Evolutionary conservation across 805 yeast genomes (phyloP).

Genomic region (Yamadazyma scolyti): DNA sequence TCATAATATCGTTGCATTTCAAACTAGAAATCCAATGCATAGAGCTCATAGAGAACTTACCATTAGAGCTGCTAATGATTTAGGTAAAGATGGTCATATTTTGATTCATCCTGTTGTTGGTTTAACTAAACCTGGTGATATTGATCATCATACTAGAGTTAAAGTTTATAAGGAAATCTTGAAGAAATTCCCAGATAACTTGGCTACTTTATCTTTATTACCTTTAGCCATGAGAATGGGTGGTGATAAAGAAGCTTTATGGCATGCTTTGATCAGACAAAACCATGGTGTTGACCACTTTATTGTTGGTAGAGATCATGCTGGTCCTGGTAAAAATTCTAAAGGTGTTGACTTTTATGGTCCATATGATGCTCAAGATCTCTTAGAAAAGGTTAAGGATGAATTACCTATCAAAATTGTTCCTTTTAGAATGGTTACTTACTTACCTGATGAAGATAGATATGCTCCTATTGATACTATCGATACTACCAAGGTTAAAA

Average conservation of each 20-base stretch:
- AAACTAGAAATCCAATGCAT: slow-evolving; percentile 98
- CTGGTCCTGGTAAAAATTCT: slow-evolving; percentile 90
- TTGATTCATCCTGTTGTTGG: slow-evolving; percentile 97
- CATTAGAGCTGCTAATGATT: slow-evolving; percentile 92
- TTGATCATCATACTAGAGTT: slow-evolving; percentile 96
- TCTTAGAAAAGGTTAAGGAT: slow-evolving; percentile 68
- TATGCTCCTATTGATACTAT: slow-evolving; percentile 94
- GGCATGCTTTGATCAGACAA: slow-evolving; percentile 97
- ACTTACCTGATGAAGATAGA: slow-evolving; percentile 90
- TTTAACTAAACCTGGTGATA: slow-evolving; percentile 94
- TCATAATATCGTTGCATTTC: slow-evolving; percentile 83
- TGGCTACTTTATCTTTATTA: slow-evolving; percentile 82
- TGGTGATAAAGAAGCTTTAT: slow-evolving; percentile 96
- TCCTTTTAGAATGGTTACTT: slow-evolving; percentile 96
- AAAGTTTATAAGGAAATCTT: slow-evolving; percentile 90
- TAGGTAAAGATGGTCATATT: slow-evolving; percentile 69
- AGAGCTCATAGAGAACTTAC: slow-evolving; percentile 96
- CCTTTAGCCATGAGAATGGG: slow-evolving; percentile 99
- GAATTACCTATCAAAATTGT: slow-evolving; percentile 84
- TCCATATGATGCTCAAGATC: slow-evolving; percentile 92
- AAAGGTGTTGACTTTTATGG: slow-evolving; percentile 93
- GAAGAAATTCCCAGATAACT: slow-evolving; percentile 90
- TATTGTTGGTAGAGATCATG: slow-evolving; percentile 97
- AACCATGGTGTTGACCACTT: slow-evolving; percentile 96
- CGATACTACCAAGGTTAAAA: slow-evolving; percentile 64